Percentiles rank a stretch among this genome's conserved stretches.
phyloP scores from a whole-genome alignment of 345 rosid species.

The Arabidopsis thaliana region TAIR10.1 NC_003070.9:27567501-27568000 shows the following conservation, averaged over 20 bases:
- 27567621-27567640: conserved; percentile 37
- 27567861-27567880: conserved; percentile 33
- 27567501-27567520: conserved; percentile 5
- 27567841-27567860: conserved; percentile 33
- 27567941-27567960: conserved; percentile 32
- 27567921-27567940: conserved; percentile 43
- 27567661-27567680: conserved; percentile 24
- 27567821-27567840: conserved; percentile 41
- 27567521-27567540: conserved; percentile 16
- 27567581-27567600: conserved; percentile 33
- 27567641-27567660: conserved; percentile 32
- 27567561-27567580: conserved; percentile 41
- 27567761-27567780: conserved; percentile 35
- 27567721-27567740: conserved; percentile 37
- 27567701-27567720: conserved; percentile 43
- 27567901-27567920: conserved; percentile 25
- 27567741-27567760: conserved; percentile 31
- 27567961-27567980: conserved; percentile 37
- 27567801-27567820: conserved; percentile 36
- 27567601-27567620: conserved; percentile 32
- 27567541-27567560: conserved; percentile 29
- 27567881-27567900: conserved; percentile 26
- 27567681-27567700: conserved; percentile 33
- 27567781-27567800: conserved; percentile 30
- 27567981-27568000: conserved; percentile 22